phyloP scores from a whole-genome alignment of 2,329 filamentous ascomycete genomes.

The Curvularia spicifera region DNA sequence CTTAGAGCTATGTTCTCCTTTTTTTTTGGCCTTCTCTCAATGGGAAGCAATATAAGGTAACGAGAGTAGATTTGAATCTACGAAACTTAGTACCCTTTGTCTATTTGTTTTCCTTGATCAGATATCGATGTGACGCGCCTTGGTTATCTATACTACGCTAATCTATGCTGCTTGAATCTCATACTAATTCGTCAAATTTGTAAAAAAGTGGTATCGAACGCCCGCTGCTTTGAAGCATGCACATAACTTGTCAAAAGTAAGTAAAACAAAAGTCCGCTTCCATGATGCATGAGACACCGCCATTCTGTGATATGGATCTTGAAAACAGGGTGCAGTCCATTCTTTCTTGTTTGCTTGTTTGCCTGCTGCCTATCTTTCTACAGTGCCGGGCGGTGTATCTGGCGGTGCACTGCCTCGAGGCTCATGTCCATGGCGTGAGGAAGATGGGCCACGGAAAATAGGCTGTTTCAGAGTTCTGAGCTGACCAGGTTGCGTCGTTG shows the following conservation, averaged over 20 bases:
- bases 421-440: constrained; percentile 17
- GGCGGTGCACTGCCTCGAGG: constrained; percentile 23
- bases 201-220: not conserved
- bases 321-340: not conserved
- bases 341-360: not conserved
- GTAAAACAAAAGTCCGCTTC: not conserved
- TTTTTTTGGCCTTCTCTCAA: not conserved
- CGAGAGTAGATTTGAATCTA: not conserved
- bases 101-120: not conserved
- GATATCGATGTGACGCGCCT: not conserved
- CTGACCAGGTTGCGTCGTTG: constrained; percentile 41
- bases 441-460: constrained; percentile 3
- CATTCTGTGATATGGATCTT: not conserved
- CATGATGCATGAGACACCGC: not conserved
- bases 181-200: not conserved
- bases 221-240: not conserved
- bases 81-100: not conserved
- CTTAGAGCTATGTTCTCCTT: not conserved
- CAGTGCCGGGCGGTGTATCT: constrained; percentile 39
- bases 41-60: too few relatives aligned
- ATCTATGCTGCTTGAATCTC: constrained; percentile 2
- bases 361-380: constrained; percentile 12
- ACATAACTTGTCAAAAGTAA: not conserved
- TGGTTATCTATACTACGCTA: constrained; percentile 1
- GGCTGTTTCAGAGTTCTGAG: constrained; percentile 31